phyloP scores from a whole-genome alignment of 2,329 filamentous ascomycete genomes.

The Aureobasidium sp. region DNA sequence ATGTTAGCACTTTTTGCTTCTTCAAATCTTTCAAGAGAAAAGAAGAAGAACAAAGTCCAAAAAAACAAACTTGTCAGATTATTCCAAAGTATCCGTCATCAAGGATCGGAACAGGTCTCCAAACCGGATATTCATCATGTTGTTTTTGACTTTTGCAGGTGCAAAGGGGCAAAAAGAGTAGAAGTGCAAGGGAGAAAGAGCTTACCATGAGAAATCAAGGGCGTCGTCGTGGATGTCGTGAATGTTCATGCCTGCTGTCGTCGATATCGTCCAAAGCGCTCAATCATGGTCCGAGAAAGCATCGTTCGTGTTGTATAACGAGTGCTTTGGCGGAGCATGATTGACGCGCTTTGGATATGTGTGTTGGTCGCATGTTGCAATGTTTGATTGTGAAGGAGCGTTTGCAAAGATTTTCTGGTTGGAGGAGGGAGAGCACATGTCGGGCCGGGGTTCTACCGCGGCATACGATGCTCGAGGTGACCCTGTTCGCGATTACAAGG shows the following conservation, averaged over 20 bases:
- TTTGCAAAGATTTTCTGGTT: not conserved
- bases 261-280: not conserved
- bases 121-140: slow-evolving; percentile 11
- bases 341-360: not conserved
- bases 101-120: slow-evolving; percentile 10
- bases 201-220: slow-evolving; percentile 5
- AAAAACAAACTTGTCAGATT: not conserved
- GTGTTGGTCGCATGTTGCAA: not conserved
- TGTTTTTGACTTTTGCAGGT: not conserved
- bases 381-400: not conserved
- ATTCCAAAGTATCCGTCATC: slow-evolving; percentile 4
- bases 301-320: not conserved
- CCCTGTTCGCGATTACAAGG: not conserved
- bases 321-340: not conserved
- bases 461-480: not conserved
- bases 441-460: not conserved
- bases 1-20: no score
- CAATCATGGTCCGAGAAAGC: not conserved
- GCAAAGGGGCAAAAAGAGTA: not conserved
- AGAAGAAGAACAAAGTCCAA: not conserved
- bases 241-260: no score
- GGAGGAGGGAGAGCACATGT: not conserved
- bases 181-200: not conserved
- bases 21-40: no score
- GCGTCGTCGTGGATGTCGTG: no score